phyloP scores from a whole-genome alignment of 2,329 filamentous ascomycete species.

The Diaporthe amygdali region DNA sequence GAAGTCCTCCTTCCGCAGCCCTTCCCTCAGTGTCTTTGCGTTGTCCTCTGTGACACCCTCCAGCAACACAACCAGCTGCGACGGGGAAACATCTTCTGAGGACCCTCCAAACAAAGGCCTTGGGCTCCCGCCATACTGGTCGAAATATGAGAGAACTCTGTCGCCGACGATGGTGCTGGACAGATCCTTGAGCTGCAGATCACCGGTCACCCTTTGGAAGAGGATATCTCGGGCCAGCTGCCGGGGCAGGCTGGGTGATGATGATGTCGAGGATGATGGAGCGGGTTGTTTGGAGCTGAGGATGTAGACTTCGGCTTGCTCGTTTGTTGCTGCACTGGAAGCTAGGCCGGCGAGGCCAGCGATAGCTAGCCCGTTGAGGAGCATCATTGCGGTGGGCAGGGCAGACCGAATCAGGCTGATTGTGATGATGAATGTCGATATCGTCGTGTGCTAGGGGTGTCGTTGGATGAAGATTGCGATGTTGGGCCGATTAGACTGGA shows the following conservation, averaged over 20 bases:
- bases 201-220: slow-evolving; percentile 58
- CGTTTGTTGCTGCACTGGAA: slow-evolving; percentile 40
- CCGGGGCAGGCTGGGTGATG: slow-evolving; percentile 46
- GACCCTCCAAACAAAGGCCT: slow-evolving; percentile 55
- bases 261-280: slow-evolving; percentile 40
- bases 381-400: slow-evolving; percentile 33
- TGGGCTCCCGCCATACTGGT: slow-evolving; percentile 61
- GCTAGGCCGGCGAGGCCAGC: slow-evolving; percentile 37
- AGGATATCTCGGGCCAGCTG: slow-evolving; percentile 63
- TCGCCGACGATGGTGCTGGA: slow-evolving; percentile 52
- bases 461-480: slow-evolving; percentile 10
- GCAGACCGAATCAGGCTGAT: not conserved
- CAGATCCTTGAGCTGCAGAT: slow-evolving; percentile 52
- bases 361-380: slow-evolving; percentile 35
- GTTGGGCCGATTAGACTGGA: slow-evolving; percentile 7
- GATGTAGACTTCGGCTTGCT: slow-evolving; percentile 59
- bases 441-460: not conserved
- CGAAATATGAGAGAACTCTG: slow-evolving; percentile 60
- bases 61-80: slow-evolving; percentile 65
- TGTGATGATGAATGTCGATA: not conserved
- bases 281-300: slow-evolving; percentile 43
- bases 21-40: slow-evolving; percentile 46
- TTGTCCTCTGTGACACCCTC: slow-evolving; percentile 58
- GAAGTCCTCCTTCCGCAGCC: slow-evolving; percentile 40
- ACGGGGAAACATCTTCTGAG: slow-evolving; percentile 38